Evolutionary conservation across 768 basidiomycete genomes (phyloP).

Genomic region (Xerocomus potaroensis): DNA sequence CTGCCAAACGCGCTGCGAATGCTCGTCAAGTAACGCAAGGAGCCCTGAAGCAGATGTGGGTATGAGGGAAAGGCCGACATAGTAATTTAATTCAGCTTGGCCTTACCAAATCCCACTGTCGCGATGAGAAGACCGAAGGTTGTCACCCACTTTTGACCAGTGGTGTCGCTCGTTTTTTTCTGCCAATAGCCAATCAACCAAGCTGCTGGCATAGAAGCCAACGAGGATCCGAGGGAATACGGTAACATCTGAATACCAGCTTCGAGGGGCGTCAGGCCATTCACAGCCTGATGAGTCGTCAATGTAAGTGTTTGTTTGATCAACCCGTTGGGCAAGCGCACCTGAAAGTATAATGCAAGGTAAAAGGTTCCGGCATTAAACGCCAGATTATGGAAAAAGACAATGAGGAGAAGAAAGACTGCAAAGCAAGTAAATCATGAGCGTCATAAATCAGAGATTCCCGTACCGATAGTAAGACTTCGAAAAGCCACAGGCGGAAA

Average conservation of each 20-base stretch:
- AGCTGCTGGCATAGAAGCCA: conserved; percentile 83
- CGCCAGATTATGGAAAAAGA: conserved; percentile 78
- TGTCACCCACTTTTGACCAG: conserved; percentile 64
- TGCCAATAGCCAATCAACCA: conserved; percentile 75
- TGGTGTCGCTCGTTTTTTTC: conserved; percentile 48
- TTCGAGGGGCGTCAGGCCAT: conserved; percentile 63
- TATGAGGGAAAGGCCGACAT: conserved; percentile 5
- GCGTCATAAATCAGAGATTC: conserved; percentile 6
- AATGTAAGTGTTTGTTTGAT: conserved; percentile 1
- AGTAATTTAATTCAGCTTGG: neutral
- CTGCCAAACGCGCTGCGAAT: conserved; percentile 43
- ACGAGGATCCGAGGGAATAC: conserved; percentile 79
- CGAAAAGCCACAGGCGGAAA: conserved; percentile 65
- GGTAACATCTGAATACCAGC: conserved; percentile 75
- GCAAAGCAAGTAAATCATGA: conserved; percentile 7
- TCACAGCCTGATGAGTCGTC: conserved; percentile 49
- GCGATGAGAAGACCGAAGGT: conserved; percentile 59
- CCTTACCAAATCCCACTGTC: conserved; percentile 69
- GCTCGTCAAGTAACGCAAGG: conserved; percentile 56
- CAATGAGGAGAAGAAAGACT: conserved; percentile 66
- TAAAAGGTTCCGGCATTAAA: conserved; percentile 87
- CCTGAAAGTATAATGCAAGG: conserved; percentile 80
- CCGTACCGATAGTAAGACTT: conserved; percentile 55
- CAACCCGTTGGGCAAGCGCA: conserved; percentile 26
- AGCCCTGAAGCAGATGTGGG: conserved; percentile 47